phyloP scores from a whole-genome alignment of 495 filamentous ascomycete genomes.

The Neurospora sp. region DNA sequence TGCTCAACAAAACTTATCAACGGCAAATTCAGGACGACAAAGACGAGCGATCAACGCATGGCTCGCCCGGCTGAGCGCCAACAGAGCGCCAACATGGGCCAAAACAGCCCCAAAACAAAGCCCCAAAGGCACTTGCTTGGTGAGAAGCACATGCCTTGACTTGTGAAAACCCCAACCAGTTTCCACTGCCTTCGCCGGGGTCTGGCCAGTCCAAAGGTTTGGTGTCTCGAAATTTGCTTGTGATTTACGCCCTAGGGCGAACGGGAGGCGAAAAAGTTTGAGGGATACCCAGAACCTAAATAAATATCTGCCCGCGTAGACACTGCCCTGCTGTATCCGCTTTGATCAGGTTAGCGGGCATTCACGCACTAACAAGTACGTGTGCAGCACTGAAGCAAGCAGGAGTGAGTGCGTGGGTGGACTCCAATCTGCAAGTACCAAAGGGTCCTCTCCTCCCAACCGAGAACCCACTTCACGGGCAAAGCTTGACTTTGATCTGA shows the following conservation, averaged over 20 bases:
- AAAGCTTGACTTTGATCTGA: neutral
- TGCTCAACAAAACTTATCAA: constrained; percentile 25
- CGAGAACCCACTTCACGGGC: neutral
- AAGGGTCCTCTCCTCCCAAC: neutral
- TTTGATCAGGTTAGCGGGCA: neutral
- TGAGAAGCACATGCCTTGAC: too few relatives aligned
- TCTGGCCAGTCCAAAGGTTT: neutral
- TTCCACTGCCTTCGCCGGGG: neutral
- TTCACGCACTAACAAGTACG: neutral
- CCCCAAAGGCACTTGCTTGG: neutral
- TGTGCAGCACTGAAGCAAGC: neutral
- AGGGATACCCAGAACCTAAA: neutral
- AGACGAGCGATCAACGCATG: neutral
- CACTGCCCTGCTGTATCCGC: neutral
- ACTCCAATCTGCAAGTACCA: neutral
- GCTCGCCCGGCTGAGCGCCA: neutral
- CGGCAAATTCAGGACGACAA: constrained; percentile 11
- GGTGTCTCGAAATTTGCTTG: neutral
- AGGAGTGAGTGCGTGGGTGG: neutral
- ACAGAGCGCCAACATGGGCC: neutral
- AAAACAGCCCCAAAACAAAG: neutral
- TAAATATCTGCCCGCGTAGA: neutral
- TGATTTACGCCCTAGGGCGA: neutral
- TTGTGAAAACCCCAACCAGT: neutral
- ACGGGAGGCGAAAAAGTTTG: neutral